phyloP scores from a whole-genome alignment of 169 alveolate genomes.

The Cryptosporidium canis region DNA sequence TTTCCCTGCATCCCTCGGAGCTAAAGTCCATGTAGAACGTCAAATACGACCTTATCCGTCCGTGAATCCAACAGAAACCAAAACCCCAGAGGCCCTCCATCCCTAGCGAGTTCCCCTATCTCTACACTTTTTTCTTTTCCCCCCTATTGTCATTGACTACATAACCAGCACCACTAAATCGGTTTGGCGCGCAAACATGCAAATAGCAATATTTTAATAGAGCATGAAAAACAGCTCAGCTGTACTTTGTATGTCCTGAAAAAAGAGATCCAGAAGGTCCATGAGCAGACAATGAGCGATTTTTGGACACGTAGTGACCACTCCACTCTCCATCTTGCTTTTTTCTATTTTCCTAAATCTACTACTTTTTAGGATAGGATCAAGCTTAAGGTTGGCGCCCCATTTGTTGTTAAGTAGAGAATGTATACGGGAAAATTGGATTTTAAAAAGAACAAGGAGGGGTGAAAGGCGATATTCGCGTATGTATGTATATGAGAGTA shows the following conservation, averaged over 20 bases:
- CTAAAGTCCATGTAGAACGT: no score
- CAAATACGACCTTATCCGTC: no score
- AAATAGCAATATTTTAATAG: not conserved
- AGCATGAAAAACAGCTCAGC: not conserved
- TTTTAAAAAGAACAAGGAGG: not conserved
- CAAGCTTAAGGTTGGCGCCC: not conserved
- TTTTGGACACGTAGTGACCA: no score
- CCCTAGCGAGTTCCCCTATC: not conserved
- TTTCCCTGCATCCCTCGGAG: no score
- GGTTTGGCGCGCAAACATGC: constrained; percentile 10
- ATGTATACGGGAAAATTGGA: not conserved
- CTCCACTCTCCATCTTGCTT: no score
- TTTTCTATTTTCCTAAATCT: no score
- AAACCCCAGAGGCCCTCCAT: no score
- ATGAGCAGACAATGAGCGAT: no score
- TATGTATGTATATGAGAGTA: not conserved
- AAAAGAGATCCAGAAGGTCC: not conserved
- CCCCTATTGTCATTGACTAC: not conserved
- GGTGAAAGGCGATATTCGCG: not conserved
- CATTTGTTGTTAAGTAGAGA: not conserved
- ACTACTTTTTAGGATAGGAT: no score
- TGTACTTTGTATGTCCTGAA: not conserved
- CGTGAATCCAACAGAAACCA: not conserved
- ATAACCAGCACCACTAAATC: not conserved
- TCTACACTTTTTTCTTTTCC: not conserved